Base-by-base conservation (phyloP, 148 eudicot genomes). In the Fallopia convolvulus region DNA sequence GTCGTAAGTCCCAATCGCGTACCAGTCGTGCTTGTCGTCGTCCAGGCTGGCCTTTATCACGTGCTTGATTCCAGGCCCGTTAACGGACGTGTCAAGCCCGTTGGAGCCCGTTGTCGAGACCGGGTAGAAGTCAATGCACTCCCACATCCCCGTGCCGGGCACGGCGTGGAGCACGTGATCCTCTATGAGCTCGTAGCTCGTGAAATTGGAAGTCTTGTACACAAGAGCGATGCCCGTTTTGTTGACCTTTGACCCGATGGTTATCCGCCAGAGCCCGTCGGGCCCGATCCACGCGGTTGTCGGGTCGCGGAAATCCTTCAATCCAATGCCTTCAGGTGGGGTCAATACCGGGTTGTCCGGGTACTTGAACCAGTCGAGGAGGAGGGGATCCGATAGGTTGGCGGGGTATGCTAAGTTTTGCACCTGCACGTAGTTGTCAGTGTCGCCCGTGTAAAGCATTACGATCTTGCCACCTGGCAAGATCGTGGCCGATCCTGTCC, bases 101-200 rank as follows among this genome's bases (percentile, higher is more conserved):
- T 86, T 86, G 40, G 14, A 1, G 0, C 78, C 85, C 14, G 78
- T 88, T 0, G 80, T 79, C 0, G 91, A 90, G n/a, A 95, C 86
- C 39, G 97, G 99, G 81, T 83, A 95, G 74, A 95, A 92, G 71
- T 95, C 99, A 26, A 95, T 87, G 79, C 99, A 95, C 73, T 95
- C 99, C 97, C 99, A 95, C 99, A 95, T 95, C 49, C 97, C 99
- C 63, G 97, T 91, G 66, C 86, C 89, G 20, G 91, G 86, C 4
- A 92, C 99, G 0, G 66, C 83, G 66, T 95, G 97, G 56, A 93
- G 77, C 0, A 78, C 75, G 33, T 79, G 87, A 0, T 87, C 91
- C 75, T 89, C 89, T 56, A 82, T 83, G 6, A 89, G 78, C 74
- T 95, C 97, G 56, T 77, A 92, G 33, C 63, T 79, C 0, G 76